Evolutionary conservation across 495 filamentous ascomycete species (phyloP).

Genomic region (Penicillium pancosmium): DNA sequence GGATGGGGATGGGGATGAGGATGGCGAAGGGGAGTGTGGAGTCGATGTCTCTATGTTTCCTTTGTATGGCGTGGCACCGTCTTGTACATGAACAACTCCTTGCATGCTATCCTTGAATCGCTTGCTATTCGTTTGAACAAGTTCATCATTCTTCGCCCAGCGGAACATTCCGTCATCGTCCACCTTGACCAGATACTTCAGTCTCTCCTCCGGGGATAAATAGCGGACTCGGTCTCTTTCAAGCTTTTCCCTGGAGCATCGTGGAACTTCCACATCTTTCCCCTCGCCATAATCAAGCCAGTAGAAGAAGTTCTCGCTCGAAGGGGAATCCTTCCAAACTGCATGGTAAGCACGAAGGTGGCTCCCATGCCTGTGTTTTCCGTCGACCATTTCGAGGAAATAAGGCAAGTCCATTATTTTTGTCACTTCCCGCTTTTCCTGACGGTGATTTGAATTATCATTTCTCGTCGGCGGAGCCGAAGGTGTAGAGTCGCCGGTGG

Average conservation of each 20-base stretch:
- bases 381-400: slow-evolving; percentile 91
- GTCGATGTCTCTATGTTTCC: slow-evolving; percentile 13
- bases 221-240: slow-evolving; percentile 75
- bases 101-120: slow-evolving; percentile 77
- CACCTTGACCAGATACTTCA: slow-evolving; percentile 71
- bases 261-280: slow-evolving; percentile 54
- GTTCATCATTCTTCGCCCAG: slow-evolving; percentile 77
- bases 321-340: slow-evolving; percentile 76
- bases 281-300: slow-evolving; percentile 91
- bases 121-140: slow-evolving; percentile 71
- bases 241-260: slow-evolving; percentile 65
- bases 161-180: slow-evolving; percentile 68
- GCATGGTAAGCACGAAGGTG: slow-evolving; percentile 84
- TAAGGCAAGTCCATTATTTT: slow-evolving; percentile 88
- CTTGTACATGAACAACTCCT: slow-evolving; percentile 71
- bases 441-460: slow-evolving; percentile 28
- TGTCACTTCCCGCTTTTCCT: slow-evolving; percentile 40
- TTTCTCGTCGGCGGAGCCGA: slow-evolving; percentile 34
- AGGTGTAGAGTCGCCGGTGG: slow-evolving; percentile 44
- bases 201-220: slow-evolving; percentile 69
- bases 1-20: slow-evolving; percentile 14
- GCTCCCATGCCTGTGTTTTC: slow-evolving; percentile 84
- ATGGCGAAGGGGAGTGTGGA: slow-evolving; percentile 17
- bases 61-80: slow-evolving; percentile 55
- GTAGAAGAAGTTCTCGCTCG: slow-evolving; percentile 89